phyloP scores from a whole-genome alignment of 1,284 basidiomycete genomes.

The Microbotryomycetes sp. region DNA sequence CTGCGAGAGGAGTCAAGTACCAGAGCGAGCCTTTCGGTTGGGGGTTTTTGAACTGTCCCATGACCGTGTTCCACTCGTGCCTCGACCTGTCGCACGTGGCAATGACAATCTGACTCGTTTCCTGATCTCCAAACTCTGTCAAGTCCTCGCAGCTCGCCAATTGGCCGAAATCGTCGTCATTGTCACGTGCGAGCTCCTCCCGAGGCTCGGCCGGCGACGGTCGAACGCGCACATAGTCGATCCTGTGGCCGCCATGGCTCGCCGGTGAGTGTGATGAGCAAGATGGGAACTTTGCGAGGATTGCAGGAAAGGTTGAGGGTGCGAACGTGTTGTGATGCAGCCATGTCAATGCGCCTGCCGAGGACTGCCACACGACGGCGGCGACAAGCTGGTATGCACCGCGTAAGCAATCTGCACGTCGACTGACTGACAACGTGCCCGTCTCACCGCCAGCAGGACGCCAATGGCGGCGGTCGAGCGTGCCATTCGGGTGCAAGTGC shows the following conservation, averaged over 20 bases:
- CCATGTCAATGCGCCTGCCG: not conserved
- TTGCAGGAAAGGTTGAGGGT: not conserved
- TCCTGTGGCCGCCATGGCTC: too few relatives aligned
- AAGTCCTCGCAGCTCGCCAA: slow-evolving; percentile 15
- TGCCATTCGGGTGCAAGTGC: too few relatives aligned
- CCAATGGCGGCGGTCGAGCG: too few relatives aligned
- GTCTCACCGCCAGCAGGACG: too few relatives aligned
- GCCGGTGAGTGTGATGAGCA: not conserved
- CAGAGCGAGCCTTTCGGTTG: not conserved
- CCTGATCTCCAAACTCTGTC: not conserved
- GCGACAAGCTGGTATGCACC: too few relatives aligned
- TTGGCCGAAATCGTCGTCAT: not conserved
- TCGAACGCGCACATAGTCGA: not conserved
- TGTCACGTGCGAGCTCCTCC: too few relatives aligned
- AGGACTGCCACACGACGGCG: not conserved
- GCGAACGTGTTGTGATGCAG: not conserved
- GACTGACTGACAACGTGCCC: too few relatives aligned
- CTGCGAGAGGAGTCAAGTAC: not conserved
- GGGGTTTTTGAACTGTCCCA: slow-evolving; percentile 9
- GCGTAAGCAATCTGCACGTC: too few relatives aligned
- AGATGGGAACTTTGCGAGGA: not conserved
- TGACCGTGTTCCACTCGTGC: slow-evolving; percentile 17
- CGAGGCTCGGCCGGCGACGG: not conserved
- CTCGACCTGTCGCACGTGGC: slow-evolving; percentile 8
- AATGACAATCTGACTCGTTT: not conserved